Base-by-base conservation (phyloP, 176 grass and related monocot species). In the Metroxylon sagu region DNA sequence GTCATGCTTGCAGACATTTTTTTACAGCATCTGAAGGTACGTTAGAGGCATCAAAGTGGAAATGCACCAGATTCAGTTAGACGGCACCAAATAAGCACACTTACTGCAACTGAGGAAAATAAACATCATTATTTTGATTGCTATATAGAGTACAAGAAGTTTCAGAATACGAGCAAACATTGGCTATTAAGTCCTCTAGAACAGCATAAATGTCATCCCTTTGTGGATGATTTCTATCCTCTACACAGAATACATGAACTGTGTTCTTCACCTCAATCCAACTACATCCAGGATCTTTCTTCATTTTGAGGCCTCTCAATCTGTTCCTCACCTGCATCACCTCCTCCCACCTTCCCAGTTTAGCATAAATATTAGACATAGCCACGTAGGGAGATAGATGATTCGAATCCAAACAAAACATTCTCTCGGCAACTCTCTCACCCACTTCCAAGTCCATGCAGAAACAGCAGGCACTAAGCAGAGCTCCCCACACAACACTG, bases 301-400 rank as follows among this genome's bases (percentile, higher is more conserved):
- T 72, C 7, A 26, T 18, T 52, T 75, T 23, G 2, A 80, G 61
- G 52, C 48, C 61, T 17, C 72, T 85, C 51, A 76, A 30, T 50
- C 39, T 71, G 62, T 67, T 68, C 53, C 81, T 67, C 65, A 80
- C 72, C 51, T 68, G 75, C 29, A 80, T 57, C 70, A 85, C 76
- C 60, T 85, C 76, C 16, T 80, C 82, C 82, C 76, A 79, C 25
- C 75, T 85, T 10, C 67, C 76, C 62, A 79, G 67, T 59, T 79
- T 76, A 57, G 76, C 82, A 59, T 85, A 80, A 14, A 85, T 80
- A 59, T 80, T 85, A 53, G 82, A 85, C 71, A 85, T 68, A 3
- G 76, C 62, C 2, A 76, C 58, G 49, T 76, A 85, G 25, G 76
- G 61, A 72, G 67, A 75, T 18, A 61, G 60, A 56, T 84, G 71